A percentile compares a stretch with the other conserved stretches of the same genome.
Evolutionary conservation across 2,329 filamentous ascomycete genomes (phyloP).

Genomic region (Calonectria hongkongensis): DNA sequence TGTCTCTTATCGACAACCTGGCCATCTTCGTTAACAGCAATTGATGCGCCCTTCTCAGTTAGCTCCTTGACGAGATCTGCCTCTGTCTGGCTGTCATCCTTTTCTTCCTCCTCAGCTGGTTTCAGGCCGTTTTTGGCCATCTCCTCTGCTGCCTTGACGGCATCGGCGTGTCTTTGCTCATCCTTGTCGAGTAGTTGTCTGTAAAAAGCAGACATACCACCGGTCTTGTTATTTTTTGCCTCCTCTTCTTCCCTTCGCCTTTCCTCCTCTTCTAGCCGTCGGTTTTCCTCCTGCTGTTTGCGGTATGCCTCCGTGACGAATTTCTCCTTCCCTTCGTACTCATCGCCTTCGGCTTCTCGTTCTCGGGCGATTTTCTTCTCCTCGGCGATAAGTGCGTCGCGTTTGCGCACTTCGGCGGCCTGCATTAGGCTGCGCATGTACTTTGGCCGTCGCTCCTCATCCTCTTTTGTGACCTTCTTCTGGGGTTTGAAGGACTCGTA

Average conservation of each 20-base stretch:
- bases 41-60: slow-evolving; percentile 75
- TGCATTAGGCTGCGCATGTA: slow-evolving; percentile 86
- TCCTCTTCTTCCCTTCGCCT: slow-evolving; percentile 78
- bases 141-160: slow-evolving; percentile 80
- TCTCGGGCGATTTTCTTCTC: slow-evolving; percentile 88
- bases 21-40: slow-evolving; percentile 87
- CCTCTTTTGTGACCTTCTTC: slow-evolving; percentile 73
- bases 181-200: slow-evolving; percentile 82
- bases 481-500: slow-evolving; percentile 85
- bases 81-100: slow-evolving; percentile 75
- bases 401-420: slow-evolving; percentile 84
- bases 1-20: slow-evolving; percentile 91
- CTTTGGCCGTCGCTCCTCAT: slow-evolving; percentile 79
- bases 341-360: slow-evolving; percentile 86
- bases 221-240: slow-evolving; percentile 75
- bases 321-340: slow-evolving; percentile 88
- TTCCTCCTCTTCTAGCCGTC: slow-evolving; percentile 82
- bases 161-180: slow-evolving; percentile 81
- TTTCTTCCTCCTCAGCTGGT: slow-evolving; percentile 62
- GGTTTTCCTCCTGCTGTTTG: slow-evolving; percentile 85
- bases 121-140: slow-evolving; percentile 64
- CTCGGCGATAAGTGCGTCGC: slow-evolving; percentile 85
- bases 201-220: slow-evolving; percentile 88
- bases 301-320: slow-evolving; percentile 91
- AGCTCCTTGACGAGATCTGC: slow-evolving; percentile 81